Percentiles rank a stretch among this genome's conserved stretches.
phyloP scores from a whole-genome alignment of 2,329 filamentous ascomycete genomes.

The Intubia oerlemansii region DNA sequence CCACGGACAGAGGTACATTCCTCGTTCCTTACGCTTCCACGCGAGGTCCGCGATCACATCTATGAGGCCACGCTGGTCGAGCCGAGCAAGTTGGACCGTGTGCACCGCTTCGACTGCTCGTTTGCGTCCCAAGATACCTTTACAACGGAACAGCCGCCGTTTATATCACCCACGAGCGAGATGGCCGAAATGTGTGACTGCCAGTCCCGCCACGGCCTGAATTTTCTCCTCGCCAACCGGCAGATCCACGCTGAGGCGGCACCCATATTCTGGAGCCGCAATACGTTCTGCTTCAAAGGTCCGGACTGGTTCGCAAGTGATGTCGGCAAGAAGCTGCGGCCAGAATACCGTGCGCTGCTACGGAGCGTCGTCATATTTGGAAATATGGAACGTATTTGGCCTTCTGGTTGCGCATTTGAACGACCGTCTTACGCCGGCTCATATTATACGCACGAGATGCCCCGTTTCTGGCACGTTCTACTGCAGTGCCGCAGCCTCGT shows the following conservation, averaged over 20 bases:
- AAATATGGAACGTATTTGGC: too few relatives aligned
- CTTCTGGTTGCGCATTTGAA: neutral
- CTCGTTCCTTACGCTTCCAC: slow-evolving; percentile 2
- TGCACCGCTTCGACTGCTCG: slow-evolving; percentile 1
- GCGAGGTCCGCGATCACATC: slow-evolving; percentile 4
- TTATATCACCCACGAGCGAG: neutral
- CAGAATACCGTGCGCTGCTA: slow-evolving; percentile 5
- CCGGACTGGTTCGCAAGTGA: slow-evolving; percentile 1
- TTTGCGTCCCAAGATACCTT: neutral
- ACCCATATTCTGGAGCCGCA: slow-evolving; percentile 6
- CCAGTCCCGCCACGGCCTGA: slow-evolving; percentile 4
- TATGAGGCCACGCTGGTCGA: slow-evolving; percentile 5
- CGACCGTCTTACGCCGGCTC: neutral
- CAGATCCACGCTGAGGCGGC: slow-evolving; percentile 7
- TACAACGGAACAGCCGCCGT: slow-evolving; percentile 2
- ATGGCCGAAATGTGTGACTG: slow-evolving; percentile 1
- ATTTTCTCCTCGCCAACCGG: slow-evolving; percentile 4
- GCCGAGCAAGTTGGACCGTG: slow-evolving; percentile 1
- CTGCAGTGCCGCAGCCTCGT: neutral
- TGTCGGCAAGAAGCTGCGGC: slow-evolving; percentile 4
- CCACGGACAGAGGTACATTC: neutral
- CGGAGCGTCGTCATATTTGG: slow-evolving; percentile 6
- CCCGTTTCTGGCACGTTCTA: too few relatives aligned
- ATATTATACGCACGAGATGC: neutral
- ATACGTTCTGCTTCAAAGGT: slow-evolving; percentile 4